phyloP scores from a whole-genome alignment of 176 grass and related monocot species.

The Rhynchospora breviuscula region DNA sequence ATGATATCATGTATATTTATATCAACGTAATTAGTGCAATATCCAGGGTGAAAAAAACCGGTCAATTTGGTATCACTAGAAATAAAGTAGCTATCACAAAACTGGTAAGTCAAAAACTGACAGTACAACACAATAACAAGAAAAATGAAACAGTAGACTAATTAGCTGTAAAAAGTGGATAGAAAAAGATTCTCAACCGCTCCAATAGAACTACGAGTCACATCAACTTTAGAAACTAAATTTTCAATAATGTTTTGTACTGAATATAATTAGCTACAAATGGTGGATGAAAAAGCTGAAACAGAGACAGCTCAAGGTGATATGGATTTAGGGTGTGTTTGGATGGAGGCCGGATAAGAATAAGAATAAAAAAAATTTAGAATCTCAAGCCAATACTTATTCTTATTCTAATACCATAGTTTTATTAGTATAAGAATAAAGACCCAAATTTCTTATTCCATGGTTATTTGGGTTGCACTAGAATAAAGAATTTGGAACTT shows the following conservation, averaged over 20 bases:
- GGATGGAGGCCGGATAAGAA: too few species aligned
- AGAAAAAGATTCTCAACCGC: background rate
- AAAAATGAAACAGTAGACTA: background rate
- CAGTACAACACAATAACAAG: background rate
- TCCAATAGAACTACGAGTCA: background rate
- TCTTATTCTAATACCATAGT: too few species aligned
- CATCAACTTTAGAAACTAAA: background rate
- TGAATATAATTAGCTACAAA: constrained; percentile 1
- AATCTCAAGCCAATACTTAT: too few species aligned
- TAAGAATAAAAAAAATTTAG: too few species aligned
- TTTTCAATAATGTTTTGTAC: background rate
- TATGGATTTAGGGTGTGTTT: too few species aligned
- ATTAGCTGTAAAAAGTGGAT: background rate
- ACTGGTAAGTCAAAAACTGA: background rate
- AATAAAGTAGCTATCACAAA: background rate
- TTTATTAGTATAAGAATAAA: too few species aligned
- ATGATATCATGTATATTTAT: background rate
- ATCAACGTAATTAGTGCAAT: background rate
- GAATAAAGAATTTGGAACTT: too few species aligned
- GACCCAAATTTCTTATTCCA: too few species aligned
- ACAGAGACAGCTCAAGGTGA: background rate
- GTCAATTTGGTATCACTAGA: background rate
- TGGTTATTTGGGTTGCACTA: too few species aligned
- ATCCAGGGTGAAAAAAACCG: background rate
- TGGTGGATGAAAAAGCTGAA: background rate